Conservation (phyloP, 345 rosid genomes). For the Iberis pinnata region DNA sequence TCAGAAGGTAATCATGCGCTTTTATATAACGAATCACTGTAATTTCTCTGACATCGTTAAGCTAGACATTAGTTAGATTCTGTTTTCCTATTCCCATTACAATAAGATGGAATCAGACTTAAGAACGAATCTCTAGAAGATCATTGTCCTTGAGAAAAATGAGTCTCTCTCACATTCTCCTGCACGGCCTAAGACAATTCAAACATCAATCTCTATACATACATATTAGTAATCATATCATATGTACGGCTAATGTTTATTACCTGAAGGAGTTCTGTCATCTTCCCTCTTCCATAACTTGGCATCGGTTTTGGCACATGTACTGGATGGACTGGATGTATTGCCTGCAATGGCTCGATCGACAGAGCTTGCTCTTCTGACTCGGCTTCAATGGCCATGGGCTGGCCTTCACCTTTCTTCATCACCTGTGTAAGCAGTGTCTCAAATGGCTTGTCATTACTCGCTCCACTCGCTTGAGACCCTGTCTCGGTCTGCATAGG, state of each 20-base stretch:
- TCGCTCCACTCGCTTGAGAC: slow-evolving; percentile 30
- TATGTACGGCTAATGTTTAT: not conserved
- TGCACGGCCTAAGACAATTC: slow-evolving; percentile 61
- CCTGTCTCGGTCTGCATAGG: slow-evolving; percentile 26
- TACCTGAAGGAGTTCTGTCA: slow-evolving; percentile 93
- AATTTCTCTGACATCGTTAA: too few species aligned
- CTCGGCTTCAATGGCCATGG: slow-evolving; percentile 34
- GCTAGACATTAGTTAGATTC: slow-evolving; percentile 14
- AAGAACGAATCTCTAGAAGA: slow-evolving; percentile 11
- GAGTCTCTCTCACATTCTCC: slow-evolving; percentile 61
- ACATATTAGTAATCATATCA: not conserved
- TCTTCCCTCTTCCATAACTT: slow-evolving; percentile 55
- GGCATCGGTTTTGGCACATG: slow-evolving; percentile 44
- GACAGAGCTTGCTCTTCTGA: slow-evolving; percentile 51
- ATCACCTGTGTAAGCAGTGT: slow-evolving; percentile 52
- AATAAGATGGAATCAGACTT: slow-evolving; percentile 22
- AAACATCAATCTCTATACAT: slow-evolving; percentile 5
- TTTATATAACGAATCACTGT: not conserved
- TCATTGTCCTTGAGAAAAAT: slow-evolving; percentile 28
- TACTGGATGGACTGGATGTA: slow-evolving; percentile 45
- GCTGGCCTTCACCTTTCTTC: slow-evolving; percentile 40
- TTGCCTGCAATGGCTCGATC: slow-evolving; percentile 54
- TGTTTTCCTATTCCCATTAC: slow-evolving; percentile 29
- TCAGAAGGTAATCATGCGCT: too few species aligned
- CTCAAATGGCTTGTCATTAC: slow-evolving; percentile 44